phyloP scores from a whole-genome alignment of 257 asterid genomes.

The Solanum appendiculatum region DNA sequence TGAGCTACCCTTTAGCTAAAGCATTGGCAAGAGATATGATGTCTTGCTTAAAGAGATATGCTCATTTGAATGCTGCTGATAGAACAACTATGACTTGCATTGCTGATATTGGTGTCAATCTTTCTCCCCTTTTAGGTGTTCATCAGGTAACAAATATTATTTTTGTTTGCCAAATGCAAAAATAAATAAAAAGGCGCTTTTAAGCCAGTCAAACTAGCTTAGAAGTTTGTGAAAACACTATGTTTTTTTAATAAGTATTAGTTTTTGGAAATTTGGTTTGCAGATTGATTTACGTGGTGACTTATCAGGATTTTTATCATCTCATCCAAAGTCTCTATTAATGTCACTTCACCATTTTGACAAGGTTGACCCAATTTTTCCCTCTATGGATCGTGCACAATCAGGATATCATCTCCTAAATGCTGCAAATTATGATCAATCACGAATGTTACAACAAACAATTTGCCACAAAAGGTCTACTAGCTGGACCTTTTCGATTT shows the following conservation, averaged over 20 bases:
- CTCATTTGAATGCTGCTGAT: constrained; percentile 32
- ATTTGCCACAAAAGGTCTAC: constrained; percentile 25
- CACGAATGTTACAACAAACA: constrained; percentile 48
- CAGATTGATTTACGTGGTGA: constrained; percentile 54
- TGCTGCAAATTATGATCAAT: constrained; percentile 41
- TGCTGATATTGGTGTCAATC: constrained; percentile 57
- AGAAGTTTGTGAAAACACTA: background rate
- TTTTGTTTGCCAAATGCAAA: too few species aligned
- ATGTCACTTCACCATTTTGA: constrained; percentile 59
- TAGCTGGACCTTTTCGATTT: constrained; percentile 42
- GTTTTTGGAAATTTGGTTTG: background rate
- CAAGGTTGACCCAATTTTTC: constrained; percentile 40
- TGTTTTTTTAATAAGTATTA: background rate
- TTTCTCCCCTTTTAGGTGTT: constrained; percentile 36
- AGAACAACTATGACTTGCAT: constrained; percentile 33
- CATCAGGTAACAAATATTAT: constrained; percentile 36
- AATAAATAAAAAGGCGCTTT: fast-evolving
- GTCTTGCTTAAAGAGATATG: constrained; percentile 37
- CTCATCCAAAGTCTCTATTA: constrained; percentile 36
- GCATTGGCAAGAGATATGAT: constrained; percentile 39
- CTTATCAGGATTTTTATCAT: constrained; percentile 38
- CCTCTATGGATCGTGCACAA: constrained; percentile 24
- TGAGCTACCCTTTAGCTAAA: constrained; percentile 51
- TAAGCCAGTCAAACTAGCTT: background rate
- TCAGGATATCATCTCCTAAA: constrained; percentile 44